Evolutionary conservation across 352 stramenopile species (phyloP), one percentile per base, ranked within the genome.

Genomic region (Globisporangium abappressorium): DNA sequence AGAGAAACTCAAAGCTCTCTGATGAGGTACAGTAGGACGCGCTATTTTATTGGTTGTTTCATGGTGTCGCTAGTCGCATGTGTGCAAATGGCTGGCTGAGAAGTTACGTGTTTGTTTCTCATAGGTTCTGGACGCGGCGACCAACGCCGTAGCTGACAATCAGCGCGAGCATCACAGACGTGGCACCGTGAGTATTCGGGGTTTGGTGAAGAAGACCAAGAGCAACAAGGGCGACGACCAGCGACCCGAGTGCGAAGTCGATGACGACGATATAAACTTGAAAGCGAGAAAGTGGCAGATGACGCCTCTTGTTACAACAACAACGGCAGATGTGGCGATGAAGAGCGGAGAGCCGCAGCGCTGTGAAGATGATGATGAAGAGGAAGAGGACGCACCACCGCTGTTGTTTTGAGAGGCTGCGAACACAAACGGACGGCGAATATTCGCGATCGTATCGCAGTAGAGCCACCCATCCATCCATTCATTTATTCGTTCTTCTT

Each of bases 311-410:
- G 15, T 26, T 24, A 38, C 8, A 54, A 24, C 30, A 80, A 66
- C 4, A 76, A 80, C 68, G 71, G 30, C n/a, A 18, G 22, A 24
- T 18, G 59, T 33, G 55, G 12, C 5, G 24, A 65, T 20, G 22
- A 54, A 65, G 38, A 38, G 33, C n/a, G 15, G 28, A 41, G 18
- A 53, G 36, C 4, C 55, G 65, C 9, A 65, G 70, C 63, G 34
- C 34, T 46, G 15, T 30, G 59, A 70, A 11, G 58, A 72, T 9
- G 67, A 72, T 5, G 58, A 78, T 2, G 34, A 41, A 11, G 65
- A 71, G n/a, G n/a, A n/a, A 2, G 71, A 80, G 56, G 68, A 78
- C 22, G 33, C 57, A 5, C 74, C 74, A 12, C 74, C 74, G 4
- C 64, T 74, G 24, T 15, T 80, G 47, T 80, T 72, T 33, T 78